phyloP scores from a whole-genome alignment of 75 land plant genomes.

The Sequoiadendron giganteum region DNA sequence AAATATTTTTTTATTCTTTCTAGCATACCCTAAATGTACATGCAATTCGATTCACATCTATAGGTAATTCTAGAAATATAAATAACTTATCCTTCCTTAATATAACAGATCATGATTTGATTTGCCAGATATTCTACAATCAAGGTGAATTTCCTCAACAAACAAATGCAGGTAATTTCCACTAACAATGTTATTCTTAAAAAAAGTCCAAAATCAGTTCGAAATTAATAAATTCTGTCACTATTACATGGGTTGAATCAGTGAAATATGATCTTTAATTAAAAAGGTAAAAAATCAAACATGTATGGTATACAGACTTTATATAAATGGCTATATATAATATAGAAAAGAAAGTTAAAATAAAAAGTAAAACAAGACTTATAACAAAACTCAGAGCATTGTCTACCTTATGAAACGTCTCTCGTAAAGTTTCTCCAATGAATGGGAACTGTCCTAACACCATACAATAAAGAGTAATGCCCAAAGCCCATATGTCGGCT shows the following conservation, averaged over 20 bases:
- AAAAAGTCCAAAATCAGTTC: not conserved
- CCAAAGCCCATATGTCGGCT: conserved; percentile 5
- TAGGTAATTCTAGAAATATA: not conserved
- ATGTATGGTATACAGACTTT: not conserved
- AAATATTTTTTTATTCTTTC: not conserved
- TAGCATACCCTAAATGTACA: not conserved
- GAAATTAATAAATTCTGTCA: not conserved
- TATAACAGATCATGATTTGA: not conserved
- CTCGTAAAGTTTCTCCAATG: conserved; percentile 1
- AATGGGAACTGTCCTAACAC: conserved; percentile 1
- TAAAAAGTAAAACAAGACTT: not conserved
- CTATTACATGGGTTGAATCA: not conserved
- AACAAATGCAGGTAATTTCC: not conserved
- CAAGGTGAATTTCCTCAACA: not conserved
- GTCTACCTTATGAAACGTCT: not conserved
- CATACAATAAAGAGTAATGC: conserved; percentile 6
- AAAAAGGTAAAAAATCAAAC: not conserved
- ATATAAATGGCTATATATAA: not conserved
- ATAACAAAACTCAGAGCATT: not conserved
- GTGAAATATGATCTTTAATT: not conserved
- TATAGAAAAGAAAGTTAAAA: not conserved
- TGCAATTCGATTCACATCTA: not conserved
- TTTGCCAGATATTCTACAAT: not conserved
- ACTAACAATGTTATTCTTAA: not conserved
- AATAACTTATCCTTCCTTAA: not conserved